These are phyloP conservation scores for Symbiotaphrina buchneri DNA, from an alignment of 495 filamentous ascomycete species.

Conservation along the genomic window DNA sequence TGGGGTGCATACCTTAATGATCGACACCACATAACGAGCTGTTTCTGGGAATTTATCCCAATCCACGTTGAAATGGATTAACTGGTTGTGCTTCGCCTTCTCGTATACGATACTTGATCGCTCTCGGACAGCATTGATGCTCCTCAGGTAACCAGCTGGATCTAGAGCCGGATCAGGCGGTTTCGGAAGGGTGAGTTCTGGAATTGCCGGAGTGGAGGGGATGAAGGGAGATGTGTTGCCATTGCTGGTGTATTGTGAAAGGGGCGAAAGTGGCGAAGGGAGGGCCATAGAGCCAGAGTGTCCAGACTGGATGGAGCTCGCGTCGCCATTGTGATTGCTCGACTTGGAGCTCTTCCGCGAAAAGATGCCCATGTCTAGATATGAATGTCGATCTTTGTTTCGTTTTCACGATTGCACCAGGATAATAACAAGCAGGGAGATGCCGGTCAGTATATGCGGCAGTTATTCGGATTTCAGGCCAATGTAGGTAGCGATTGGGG, in stretches of 20 bases:
- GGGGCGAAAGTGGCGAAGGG: constrained; percentile 2
- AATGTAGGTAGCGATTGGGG: no score
- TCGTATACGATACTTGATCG: constrained; percentile 46
- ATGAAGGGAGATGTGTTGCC: background rate
- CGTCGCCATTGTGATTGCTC: constrained; percentile 2
- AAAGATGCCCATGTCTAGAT: constrained; percentile 6
- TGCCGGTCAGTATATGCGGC: no score
- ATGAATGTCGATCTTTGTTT: no score
- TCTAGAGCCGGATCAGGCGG: constrained; percentile 79
- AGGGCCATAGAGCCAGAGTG: background rate
- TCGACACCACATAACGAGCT: constrained; percentile 77
- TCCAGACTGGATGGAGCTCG: constrained; percentile 1
- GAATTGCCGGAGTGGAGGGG: constrained; percentile 10
- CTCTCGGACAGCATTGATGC: constrained; percentile 74
- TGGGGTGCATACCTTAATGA: constrained; percentile 60
- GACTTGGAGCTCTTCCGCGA: constrained; percentile 4
- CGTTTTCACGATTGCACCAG: no score
- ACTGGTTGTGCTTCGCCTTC: constrained; percentile 55
- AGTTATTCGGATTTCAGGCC: no score
- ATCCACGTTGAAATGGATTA: constrained; percentile 85
- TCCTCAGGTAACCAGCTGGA: constrained; percentile 79
- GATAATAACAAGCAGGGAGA: no score
- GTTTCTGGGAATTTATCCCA: constrained; percentile 71
- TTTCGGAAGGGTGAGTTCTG: constrained; percentile 52
- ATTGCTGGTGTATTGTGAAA: background rate